Percentiles rank a stretch among this genome's conserved stretches.
Conservation (phyloP, 108 stramenopile species). For the Craspedostauros australis region DNA sequence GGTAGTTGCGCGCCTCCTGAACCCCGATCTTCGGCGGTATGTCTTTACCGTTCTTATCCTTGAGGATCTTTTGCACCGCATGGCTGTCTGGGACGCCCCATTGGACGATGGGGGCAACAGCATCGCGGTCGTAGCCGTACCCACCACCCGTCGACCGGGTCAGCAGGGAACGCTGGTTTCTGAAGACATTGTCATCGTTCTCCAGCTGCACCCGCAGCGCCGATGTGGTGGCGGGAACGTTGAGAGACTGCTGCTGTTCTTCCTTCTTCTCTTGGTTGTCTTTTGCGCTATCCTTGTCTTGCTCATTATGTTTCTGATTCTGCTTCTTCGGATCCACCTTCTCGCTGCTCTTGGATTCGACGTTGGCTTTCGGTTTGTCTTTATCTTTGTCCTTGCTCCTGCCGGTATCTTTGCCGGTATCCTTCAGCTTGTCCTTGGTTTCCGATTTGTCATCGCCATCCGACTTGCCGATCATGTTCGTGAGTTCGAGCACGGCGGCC, state of each 20-base stretch:
- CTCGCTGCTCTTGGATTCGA: neutral
- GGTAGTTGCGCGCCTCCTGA: slow-evolving; percentile 67
- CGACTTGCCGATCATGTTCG: slow-evolving; percentile 13
- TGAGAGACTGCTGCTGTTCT: no score
- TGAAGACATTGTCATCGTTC: slow-evolving; percentile 24
- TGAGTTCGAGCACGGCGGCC: slow-evolving; percentile 49
- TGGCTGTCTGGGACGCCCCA: slow-evolving; percentile 63
- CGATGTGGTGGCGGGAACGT: neutral
- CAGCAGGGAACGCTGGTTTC: slow-evolving; percentile 23
- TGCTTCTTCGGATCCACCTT: no score
- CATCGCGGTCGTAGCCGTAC: slow-evolving; percentile 78
- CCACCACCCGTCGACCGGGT: slow-evolving; percentile 60
- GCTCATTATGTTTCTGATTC: no score
- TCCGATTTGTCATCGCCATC: slow-evolving; percentile 1
- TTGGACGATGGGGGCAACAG: slow-evolving; percentile 57
- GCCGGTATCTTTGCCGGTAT: neutral
- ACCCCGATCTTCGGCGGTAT: slow-evolving; percentile 18
- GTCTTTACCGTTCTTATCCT: neutral
- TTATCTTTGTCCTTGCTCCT: slow-evolving; percentile 16
- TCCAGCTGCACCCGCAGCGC: slow-evolving; percentile 13
- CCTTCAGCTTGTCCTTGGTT: neutral
- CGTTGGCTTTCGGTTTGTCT: neutral
- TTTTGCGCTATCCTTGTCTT: no score
- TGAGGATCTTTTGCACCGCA: neutral
- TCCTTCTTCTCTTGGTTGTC: no score